Conservation (phyloP, 202 grass and related monocot genomes). For the Dendrocalamus latiflorus region DNA sequence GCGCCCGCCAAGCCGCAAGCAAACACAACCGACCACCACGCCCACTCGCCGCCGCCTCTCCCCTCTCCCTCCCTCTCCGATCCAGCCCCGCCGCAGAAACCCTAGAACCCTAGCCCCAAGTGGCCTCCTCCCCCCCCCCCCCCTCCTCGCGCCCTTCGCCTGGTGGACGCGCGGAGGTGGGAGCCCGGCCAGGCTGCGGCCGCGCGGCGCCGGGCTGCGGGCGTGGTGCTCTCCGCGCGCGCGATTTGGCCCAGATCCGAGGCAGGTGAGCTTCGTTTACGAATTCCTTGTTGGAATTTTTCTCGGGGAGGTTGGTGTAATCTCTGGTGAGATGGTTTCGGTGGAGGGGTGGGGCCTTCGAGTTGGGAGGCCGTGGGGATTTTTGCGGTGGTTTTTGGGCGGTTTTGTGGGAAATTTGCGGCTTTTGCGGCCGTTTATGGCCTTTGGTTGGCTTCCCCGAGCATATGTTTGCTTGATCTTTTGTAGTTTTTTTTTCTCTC, state of each 20-base stretch:
- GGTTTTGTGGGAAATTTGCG: not conserved
- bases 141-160: not conserved
- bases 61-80: not conserved
- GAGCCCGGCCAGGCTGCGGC: not conserved
- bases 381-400: constrained; percentile 4
- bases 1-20: constrained; percentile 49
- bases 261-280: not conserved
- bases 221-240: not conserved
- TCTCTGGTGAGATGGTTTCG: not conserved
- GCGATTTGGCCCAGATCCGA: constrained; percentile 44
- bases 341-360: not conserved
- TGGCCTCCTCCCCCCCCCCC: not conserved
- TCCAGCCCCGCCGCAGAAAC: not conserved
- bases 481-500: not conserved
- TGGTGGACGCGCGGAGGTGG: not conserved
- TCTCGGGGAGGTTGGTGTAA: not conserved
- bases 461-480: not conserved
- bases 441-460: not conserved
- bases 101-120: not conserved
- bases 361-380: not conserved
- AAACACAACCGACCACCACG: constrained; percentile 28
- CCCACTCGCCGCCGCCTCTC: not conserved
- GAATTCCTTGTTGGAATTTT: not conserved
- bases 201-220: not conserved
- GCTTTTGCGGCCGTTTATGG: not conserved